Base-by-base conservation (phyloP, 2,329 filamentous ascomycete genomes). In the Phaeoacremonium minimum region DNA sequence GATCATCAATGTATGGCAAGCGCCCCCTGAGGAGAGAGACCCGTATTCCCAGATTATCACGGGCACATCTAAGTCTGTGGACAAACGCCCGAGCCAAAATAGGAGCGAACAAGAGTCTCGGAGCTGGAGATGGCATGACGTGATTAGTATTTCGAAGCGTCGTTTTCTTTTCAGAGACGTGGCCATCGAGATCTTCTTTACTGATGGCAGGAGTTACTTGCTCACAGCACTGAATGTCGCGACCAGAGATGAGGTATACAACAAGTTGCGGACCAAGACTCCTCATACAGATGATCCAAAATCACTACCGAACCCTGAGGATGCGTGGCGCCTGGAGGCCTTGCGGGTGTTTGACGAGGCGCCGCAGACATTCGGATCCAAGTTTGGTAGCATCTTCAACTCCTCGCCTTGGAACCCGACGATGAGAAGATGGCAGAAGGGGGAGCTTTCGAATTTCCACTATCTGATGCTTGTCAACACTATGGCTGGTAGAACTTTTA, bases 381-480 rank as follows among this genome's bases (percentile, higher is more conserved):
- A 91, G 51, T 90, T 97, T 50, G 89, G 87, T 15, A 95, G 83
- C 45, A 87, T 96, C 11, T 97, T 98, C 67, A 88, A 89, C 45
- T 78, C 88, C 15, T 82, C 80, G 1, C 77, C 86, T 0, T 85
- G 85, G 58, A 90, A 89, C 46, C 87, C 90, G 8, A 82, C 88
- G 7, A 95, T 93, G 52, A 83, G 85, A 46, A 84, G 83, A 57
- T 98, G 93, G 93, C 77, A 93, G 41, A 85, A 83, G 55, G 93
- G 94, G 11, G 93, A 98, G 52, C 88, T 97, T 33, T 97, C 91
- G 12, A 98, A 98, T 58, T 98, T 98, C 52, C 89, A 97, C 60
- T 98, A 98, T 55, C 75, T 98, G 22, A 98, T 98, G 91, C 81
- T 96, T 42, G 82, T 98, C 53, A 98, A 98, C 55, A 97, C 93